phyloP scores from a whole-genome alignment of 2,329 filamentous ascomycete genomes.

The Fusarium euwallaceae region DNA sequence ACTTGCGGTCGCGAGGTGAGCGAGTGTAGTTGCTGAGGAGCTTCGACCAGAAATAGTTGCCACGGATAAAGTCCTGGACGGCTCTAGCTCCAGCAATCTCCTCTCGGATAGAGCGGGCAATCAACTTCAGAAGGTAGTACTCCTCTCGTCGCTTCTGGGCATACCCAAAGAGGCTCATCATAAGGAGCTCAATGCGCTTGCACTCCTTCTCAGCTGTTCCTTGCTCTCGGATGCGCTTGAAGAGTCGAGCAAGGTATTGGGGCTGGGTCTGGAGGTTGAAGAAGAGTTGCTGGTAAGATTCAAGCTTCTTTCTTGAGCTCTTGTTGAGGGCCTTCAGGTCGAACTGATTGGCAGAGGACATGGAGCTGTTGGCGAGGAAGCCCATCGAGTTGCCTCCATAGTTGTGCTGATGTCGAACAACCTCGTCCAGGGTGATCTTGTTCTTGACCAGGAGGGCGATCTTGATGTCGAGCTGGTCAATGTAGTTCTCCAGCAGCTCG shows the following conservation, averaged over 20 bases:
- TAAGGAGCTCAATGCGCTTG: slow-evolving; percentile 90
- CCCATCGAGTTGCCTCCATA: slow-evolving; percentile 91
- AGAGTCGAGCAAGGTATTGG: slow-evolving; percentile 90
- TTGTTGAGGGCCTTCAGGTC: slow-evolving; percentile 98
- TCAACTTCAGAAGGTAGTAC: slow-evolving; percentile 93
- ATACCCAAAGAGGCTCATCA: slow-evolving; percentile 97
- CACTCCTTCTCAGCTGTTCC: slow-evolving; percentile 91
- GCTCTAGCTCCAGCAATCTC: slow-evolving; percentile 81
- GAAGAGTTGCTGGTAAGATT: slow-evolving; percentile 97
- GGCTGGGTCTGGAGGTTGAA: slow-evolving; percentile 97
- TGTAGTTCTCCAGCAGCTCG: slow-evolving; percentile 96
- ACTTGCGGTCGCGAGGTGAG: slow-evolving; percentile 92
- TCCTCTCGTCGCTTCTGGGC: slow-evolving; percentile 97
- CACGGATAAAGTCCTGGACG: slow-evolving; percentile 87
- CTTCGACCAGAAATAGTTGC: slow-evolving; percentile 94
- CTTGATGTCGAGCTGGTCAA: slow-evolving; percentile 98
- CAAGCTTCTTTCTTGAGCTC: slow-evolving; percentile 92
- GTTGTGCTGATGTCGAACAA: slow-evolving; percentile 95
- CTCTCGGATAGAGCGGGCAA: slow-evolving; percentile 85
- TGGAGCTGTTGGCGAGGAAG: slow-evolving; percentile 88
- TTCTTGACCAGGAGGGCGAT: slow-evolving; percentile 98
- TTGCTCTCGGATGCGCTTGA: slow-evolving; percentile 85
- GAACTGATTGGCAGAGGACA: slow-evolving; percentile 90
- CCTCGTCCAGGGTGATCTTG: slow-evolving; percentile 98
- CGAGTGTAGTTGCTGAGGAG: slow-evolving; percentile 89